Percentiles rank a stretch among this genome's conserved stretches.
phyloP scores from a whole-genome alignment of 768 basidiomycete species.

The Rhodocollybia butyracea region DNA sequence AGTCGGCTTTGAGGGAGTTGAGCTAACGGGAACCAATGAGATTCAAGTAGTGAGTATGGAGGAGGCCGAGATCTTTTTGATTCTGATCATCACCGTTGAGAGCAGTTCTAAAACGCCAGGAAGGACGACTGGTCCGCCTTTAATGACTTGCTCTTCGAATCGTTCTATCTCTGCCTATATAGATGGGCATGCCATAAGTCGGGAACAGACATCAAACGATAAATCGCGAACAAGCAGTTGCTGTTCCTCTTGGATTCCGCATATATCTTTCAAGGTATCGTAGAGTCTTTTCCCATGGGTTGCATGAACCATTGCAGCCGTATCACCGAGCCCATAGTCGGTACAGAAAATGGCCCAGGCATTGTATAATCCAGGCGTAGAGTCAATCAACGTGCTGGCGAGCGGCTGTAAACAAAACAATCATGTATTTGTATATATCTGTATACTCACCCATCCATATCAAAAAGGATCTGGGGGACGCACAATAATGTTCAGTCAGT shows the following conservation, averaged over 20 bases:
- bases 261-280: constrained; percentile 73
- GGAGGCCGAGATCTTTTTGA: not conserved
- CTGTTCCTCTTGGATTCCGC: constrained; percentile 54
- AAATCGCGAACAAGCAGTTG: constrained; percentile 48
- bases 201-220: not conserved
- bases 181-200: not conserved
- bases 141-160: constrained; percentile 75
- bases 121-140: constrained; percentile 58
- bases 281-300: constrained; percentile 75
- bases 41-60: not conserved
- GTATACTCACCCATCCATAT: constrained; percentile 28
- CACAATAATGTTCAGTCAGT: not conserved
- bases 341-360: constrained; percentile 72
- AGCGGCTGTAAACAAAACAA: not conserved
- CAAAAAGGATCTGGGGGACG: constrained; percentile 21
- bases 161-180: constrained; percentile 63
- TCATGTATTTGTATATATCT: not conserved
- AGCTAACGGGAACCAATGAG: constrained; percentile 16
- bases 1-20: constrained; percentile 30
- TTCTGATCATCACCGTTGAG: constrained; percentile 30
- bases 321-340: constrained; percentile 56
- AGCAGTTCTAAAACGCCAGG: constrained; percentile 65
- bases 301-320: constrained; percentile 44
- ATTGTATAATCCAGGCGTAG: constrained; percentile 76
- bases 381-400: constrained; percentile 70